phyloP scores from a whole-genome alignment of 495 filamentous ascomycete genomes.

The Cercophora sp. region DNA sequence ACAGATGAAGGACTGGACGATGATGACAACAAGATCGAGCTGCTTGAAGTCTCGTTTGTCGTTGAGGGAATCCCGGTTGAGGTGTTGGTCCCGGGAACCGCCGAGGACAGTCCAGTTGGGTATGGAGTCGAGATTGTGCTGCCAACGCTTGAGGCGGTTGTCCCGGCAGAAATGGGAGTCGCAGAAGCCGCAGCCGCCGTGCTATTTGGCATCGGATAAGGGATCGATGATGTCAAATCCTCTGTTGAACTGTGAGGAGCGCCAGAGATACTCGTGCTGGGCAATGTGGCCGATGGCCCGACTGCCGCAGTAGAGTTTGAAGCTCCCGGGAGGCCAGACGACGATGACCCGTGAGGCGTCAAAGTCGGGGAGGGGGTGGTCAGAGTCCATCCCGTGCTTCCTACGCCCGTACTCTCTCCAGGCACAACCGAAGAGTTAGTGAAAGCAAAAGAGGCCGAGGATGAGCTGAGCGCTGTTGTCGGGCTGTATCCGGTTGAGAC shows the following conservation, averaged over 20 bases:
- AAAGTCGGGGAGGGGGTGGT: neutral
- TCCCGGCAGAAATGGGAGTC: too few relatives aligned
- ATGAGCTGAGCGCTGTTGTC: neutral
- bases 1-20: neutral
- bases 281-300: neutral
- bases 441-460: slow-evolving; percentile 15
- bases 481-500: neutral
- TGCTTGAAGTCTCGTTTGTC: too few relatives aligned
- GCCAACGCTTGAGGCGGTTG: too few relatives aligned
- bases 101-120: too few relatives aligned
- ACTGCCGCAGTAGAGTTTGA: neutral
- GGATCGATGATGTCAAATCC: too few relatives aligned
- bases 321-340: neutral
- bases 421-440: slow-evolving; percentile 18
- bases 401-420: neutral
- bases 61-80: too few relatives aligned
- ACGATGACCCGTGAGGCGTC: neutral
- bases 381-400: neutral
- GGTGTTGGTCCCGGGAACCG: too few relatives aligned
- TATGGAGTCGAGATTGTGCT: too few relatives aligned
- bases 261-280: neutral
- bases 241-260: too few relatives aligned
- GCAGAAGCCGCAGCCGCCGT: too few relatives aligned
- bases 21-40: too few relatives aligned
- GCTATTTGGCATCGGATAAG: too few relatives aligned